Evolutionary conservation across 306 rosid species (phyloP).

Genomic region (Cicer chorassanicum): DNA sequence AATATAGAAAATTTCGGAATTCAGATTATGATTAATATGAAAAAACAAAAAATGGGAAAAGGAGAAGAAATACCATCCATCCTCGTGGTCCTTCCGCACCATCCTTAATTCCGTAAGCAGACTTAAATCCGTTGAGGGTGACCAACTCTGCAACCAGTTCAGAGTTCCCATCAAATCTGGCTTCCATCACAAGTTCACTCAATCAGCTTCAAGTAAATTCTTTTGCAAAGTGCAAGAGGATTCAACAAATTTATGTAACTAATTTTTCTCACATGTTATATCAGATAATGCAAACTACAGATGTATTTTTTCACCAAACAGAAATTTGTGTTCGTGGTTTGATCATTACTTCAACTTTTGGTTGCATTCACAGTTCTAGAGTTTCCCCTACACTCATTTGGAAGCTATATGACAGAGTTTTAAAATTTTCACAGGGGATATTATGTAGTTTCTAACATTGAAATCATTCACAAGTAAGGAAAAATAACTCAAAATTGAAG

Average conservation of each 20-base stretch:
- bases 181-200: constrained; percentile 74
- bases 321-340: constrained; percentile 8
- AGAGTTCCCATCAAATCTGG: constrained; percentile 96
- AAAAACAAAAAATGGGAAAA: constrained; percentile 11
- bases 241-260: constrained; percentile 16
- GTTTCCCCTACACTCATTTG: constrained; percentile 1
- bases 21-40: constrained; percentile 1
- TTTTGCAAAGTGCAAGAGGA: constrained; percentile 39
- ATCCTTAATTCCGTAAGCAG: constrained; percentile 93
- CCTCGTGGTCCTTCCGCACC: constrained; percentile 98
- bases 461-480: neutral
- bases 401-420: neutral
- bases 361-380: constrained; percentile 22
- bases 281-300: constrained; percentile 1
- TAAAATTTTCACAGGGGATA: neutral
- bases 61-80: constrained; percentile 73
- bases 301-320: constrained; percentile 12
- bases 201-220: constrained; percentile 56
- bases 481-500: neutral
- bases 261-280: neutral
- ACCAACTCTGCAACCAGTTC: constrained; percentile 96
- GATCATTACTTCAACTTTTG: constrained; percentile 1
- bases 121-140: constrained; percentile 83
- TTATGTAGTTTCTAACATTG: neutral
- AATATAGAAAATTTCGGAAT: neutral